Base-by-base conservation (phyloP, 495 filamentous ascomycete species). In the Aspergillus mulundensis region DNA sequence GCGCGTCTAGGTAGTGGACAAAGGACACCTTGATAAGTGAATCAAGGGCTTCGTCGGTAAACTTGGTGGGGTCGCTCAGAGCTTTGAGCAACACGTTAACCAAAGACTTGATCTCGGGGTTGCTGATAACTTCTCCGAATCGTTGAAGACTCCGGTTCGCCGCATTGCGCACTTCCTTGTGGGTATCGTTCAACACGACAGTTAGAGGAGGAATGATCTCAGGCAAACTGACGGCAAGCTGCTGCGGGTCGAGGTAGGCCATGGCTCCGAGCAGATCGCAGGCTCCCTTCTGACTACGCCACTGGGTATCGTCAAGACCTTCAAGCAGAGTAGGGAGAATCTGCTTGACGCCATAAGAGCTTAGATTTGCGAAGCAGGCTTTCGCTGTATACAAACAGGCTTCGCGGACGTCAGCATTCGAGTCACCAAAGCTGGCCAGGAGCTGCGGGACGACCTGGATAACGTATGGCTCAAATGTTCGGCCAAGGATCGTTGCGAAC, bases 41-140 rank as follows among this genome's bases (percentile, higher is more conserved):
- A 68, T 98, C 92, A 21, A 98, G 77, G 23, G 94, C 95, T 58
- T 94, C 89, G 68, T 98, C 94, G 0, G 94, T 98, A 71, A 95
- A 89, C 67, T 95, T 98, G 5, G 95, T 97, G 0, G 94, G 93
- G 66, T 98, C 94, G 64, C 93, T 97, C 52, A 98, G 81, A 41
- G 94, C 95, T 74, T 97, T 97, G 53, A 98, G 84, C 7, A 98
- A 79, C 38, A 97, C 88, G 57, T 86, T 83, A 52, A 97, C 94
- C 28, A 96, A 74, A 57, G 84, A 80, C 79, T 95, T 96, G 61
- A 98, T 88, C 68, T 98, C 94, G 11, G 94, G 94, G 68, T 97
- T 97, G 73, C 83, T 94, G 71, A 98, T 97, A 56, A 98, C 95
- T 60, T 98, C 94, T 46, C 94, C 94, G 71, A 98, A 98, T 19